Percentiles rank a stretch among this genome's conserved stretches.
phyloP scores from a whole-genome alignment of 148 eudicot genomes.

The Fagopyrum tataricum region DNA sequence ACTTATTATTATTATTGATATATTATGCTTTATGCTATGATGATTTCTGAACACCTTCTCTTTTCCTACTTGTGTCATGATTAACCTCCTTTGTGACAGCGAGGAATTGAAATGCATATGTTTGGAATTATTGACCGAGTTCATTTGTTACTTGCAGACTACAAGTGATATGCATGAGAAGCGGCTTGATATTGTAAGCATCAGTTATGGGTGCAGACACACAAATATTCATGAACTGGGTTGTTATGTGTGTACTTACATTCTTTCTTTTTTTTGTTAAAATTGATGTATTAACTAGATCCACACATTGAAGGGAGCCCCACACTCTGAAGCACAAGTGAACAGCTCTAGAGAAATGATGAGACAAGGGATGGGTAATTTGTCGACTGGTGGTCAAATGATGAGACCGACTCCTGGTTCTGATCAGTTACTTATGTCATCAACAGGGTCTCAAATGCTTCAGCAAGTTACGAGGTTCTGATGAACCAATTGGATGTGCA shows the following conservation, averaged over 20 bases:
- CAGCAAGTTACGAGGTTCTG: constrained; percentile 67
- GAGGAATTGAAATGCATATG: background rate
- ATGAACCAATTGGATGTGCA: constrained; percentile 26
- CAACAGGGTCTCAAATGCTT: constrained; percentile 55
- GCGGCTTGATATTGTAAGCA: constrained; percentile 67
- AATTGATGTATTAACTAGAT: constrained; percentile 29
- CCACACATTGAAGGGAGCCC: constrained; percentile 57
- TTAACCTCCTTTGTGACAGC: background rate
- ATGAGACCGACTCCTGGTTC: constrained; percentile 75
- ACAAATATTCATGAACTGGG: too few relatives aligned
- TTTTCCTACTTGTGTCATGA: background rate
- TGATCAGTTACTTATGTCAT: constrained; percentile 55
- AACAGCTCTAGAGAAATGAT: constrained; percentile 39
- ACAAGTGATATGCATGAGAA: constrained; percentile 67
- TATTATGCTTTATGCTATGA: background rate
- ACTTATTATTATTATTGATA: background rate
- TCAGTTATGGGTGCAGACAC: background rate
- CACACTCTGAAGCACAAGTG: constrained; percentile 43
- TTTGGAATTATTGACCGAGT: background rate
- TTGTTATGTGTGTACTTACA: too few relatives aligned
- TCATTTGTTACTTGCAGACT: constrained; percentile 43
- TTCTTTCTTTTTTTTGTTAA: background rate
- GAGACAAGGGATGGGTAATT: constrained; percentile 48
- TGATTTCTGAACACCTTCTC: constrained; percentile 4
- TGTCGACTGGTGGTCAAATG: constrained; percentile 37